Base-by-base conservation (phyloP, 805 yeast genomes). In the Candida boleticola region DNA sequence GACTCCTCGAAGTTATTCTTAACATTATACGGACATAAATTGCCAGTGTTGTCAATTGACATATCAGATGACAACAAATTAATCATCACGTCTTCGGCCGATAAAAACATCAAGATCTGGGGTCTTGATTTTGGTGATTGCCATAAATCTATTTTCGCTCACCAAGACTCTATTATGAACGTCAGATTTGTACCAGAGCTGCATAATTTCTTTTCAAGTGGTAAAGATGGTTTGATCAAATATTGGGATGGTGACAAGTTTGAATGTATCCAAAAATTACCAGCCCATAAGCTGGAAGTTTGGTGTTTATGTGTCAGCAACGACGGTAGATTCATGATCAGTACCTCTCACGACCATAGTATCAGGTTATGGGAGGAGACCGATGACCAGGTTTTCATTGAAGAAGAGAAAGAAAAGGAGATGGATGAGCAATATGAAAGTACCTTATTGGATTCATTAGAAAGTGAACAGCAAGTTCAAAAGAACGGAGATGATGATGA, bases 161-260 rank as follows among this genome's bases (percentile, higher is more conserved):
- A 93, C 61, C 96, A 89, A 57, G 99, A 93, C 61, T 84, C 96
- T 3, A 87, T 93, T 45, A 88, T 92, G 96, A 75, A 77, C 49
- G 96, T 92, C 23, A 77, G 71, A 46, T 93, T 93, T 56, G 74
- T 89, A 39, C 92, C 95, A 1, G 82, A 80, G n/a, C 74, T 86
- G 11, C 96, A 92, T 60, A 80, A 90, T 61, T 90, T 93, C 63
- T 86, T 93, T 66, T 83, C 95, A 43, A 82, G 88, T 44, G 83
- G 92, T 26, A 93, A 93, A 58, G 99, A 93, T 64, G 89, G 86
- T 11, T 64, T 84, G 45, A 77, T 93, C 42, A 93, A 93, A 64
- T 89, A 89, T 63, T 93, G 99, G 99, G 99, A 93, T 63, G 99
- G 98, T 50, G 95, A 87, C 54, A 93, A 93, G 64, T 93, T 93